Base-by-base conservation (phyloP, 1,139 yeast genomes). In the Ashbya aceris region DNA sequence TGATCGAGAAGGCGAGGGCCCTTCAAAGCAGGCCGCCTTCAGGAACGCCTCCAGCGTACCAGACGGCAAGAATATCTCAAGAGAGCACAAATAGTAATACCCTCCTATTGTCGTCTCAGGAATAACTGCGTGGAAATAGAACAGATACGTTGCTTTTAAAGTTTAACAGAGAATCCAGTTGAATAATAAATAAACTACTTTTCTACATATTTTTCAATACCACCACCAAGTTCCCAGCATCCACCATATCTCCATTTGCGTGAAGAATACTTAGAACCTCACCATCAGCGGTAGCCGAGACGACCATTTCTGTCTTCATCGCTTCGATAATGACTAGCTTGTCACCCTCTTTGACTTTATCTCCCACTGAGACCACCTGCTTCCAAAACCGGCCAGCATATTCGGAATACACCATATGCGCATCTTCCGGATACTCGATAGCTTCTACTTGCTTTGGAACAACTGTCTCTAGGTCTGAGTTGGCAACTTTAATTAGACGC, bases 361-460 rank as follows among this genome's bases (percentile, higher is more conserved):
- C 93, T n/a, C 96, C 96, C 36, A 75, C 89, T 42, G 71, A 67
- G 29, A 83, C 94, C 52, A 87, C 69, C 2, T 93, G 77, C 65
- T 91, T 91, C 98, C 97, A 91, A 76, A 91, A 87, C 53, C 97
- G 73, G 44, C 97, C 98, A 9, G 95, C 83, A 59, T 79, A 91
- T 61, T 91, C 96, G 13, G 96, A 89, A 62, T 87, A 87, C 27
- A 89, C 86, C 68, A 83, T 62, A 56, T 79, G 84, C 6, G 95
- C 91, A 57, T 73, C 74, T 39, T 86, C 95, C 38, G 82, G 76
- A 56, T 74, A 84, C 20, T 67, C 68, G 45, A 74, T 82, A 33
- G 68, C 73, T 33, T 68, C 71, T 30, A 52, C 63, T 32, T 61
- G 55, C 40, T 68, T 69, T 4, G 66, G 56, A 7, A 70, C 73